These are phyloP conservation scores for Linnemannia hyalina DNA, from an alignment of 192 early-diverging fungal species.

Conservation along the genomic window DNA sequence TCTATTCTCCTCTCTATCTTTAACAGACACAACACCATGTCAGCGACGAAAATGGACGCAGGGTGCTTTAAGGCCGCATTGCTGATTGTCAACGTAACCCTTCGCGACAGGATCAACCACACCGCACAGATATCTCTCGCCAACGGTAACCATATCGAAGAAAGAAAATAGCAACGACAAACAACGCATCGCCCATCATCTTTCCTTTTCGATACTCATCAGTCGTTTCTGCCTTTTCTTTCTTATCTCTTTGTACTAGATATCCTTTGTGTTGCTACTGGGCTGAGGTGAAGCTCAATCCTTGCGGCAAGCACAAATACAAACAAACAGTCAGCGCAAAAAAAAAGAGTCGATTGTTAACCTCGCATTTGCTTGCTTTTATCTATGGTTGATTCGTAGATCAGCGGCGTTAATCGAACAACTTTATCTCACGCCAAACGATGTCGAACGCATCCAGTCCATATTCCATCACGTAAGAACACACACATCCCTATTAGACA, in stretches of 20 bases:
- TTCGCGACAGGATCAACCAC: constrained; percentile 22
- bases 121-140: constrained; percentile 37
- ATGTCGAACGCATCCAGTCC: constrained; percentile 30
- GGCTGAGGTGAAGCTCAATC: constrained; percentile 17
- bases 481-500: not conserved
- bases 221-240: not conserved
- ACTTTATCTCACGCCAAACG: constrained; percentile 22
- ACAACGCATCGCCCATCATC: not conserved
- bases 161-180: not conserved
- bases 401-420: constrained; percentile 32
- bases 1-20: not conserved
- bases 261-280: constrained; percentile 22
- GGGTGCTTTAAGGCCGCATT: constrained; percentile 4
- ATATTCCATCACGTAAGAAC: constrained; percentile 36
- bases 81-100: constrained; percentile 2
- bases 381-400: not conserved
- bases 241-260: not conserved
- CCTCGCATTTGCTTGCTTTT: not conserved
- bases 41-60: not conserved
- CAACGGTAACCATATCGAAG: constrained; percentile 10
- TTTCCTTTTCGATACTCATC: not conserved
- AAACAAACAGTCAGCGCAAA: not conserved
- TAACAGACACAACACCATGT: not conserved
- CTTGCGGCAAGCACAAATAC: not conserved
- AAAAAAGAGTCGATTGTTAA: not conserved